Evolutionary conservation across 352 stramenopile species (phyloP).

Genomic region (Plasmopara halstedii): DNA sequence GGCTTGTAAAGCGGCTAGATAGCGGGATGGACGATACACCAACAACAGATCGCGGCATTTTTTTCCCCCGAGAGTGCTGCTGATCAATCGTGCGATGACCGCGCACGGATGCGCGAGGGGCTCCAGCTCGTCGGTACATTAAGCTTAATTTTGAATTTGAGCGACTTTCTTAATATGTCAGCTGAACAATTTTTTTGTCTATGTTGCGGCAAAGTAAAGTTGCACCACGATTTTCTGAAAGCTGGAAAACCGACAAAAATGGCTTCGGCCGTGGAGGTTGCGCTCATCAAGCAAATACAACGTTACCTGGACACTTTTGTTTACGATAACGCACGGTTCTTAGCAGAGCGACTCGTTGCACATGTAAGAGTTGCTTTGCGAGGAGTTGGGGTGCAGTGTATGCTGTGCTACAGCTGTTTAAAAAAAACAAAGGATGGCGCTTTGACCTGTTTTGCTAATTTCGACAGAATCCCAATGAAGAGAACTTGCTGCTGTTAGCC

Average conservation of each 20-base stretch:
- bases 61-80: conserved; percentile 38
- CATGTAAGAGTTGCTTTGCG: conserved; percentile 35
- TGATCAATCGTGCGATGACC: conserved; percentile 51
- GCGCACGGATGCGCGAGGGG: conserved; percentile 42
- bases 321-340: conserved; percentile 63
- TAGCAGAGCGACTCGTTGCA: conserved; percentile 74
- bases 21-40: conserved; percentile 61
- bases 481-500: conserved; percentile 48
- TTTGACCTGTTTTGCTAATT: conserved; percentile 19
- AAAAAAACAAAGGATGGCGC: conserved; percentile 1
- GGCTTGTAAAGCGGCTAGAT: conserved; percentile 64
- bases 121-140: conserved; percentile 26
- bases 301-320: conserved; percentile 48
- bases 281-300: conserved; percentile 40
- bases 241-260: conserved; percentile 16
- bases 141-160: neutral
- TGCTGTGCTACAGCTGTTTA: conserved; percentile 6
- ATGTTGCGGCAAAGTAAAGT: conserved; percentile 5
- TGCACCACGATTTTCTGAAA: conserved; percentile 1
- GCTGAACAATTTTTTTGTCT: neutral
- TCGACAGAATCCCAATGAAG: conserved; percentile 40
- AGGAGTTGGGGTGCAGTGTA: conserved; percentile 7
- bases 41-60: conserved; percentile 32
- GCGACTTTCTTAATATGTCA: neutral
- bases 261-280: conserved; percentile 29